Evolutionary conservation across 208 protist species (phyloP), one percentile per base, ranked within the genome.

Genomic region (Leishmania mexicana): DNA sequence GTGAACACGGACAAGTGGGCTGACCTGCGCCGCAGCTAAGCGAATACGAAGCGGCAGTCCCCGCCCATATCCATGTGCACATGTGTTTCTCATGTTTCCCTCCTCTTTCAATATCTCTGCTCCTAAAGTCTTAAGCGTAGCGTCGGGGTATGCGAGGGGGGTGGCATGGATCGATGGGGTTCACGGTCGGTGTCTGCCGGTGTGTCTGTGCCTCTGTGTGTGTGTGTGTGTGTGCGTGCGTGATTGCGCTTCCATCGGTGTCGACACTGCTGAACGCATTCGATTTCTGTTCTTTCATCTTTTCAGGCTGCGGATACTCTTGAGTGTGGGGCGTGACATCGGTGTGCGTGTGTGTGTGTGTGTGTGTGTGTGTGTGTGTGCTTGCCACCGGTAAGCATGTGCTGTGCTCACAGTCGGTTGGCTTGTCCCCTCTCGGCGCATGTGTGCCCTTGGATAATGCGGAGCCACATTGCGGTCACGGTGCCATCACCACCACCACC

Each of bases 1-100:
- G 68, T 81, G 67, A 81, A 73, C 72, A 58, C 75, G 0, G 77
- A 85, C 60, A 85, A 85, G 67, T 85, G 81, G 81, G 75, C 81
- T 38, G 67, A 71, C 35, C 76, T 93, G 28, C 87, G 90, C 74
- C 79, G 85, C 62, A 75, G 38, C 45, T 81, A 15, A 71, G 40
- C 31, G 1, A 64, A 1, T 24, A 67, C 19, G n/a, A 54, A 62
- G 49, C 72, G 45, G 31, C 11, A 31, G 72, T 31, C n/a, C 10
- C 28, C 42, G 68, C 42, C 42, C 42, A 31, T 38, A 24, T 35
- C 42, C 68, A 42, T 71, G 42, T 51, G 42, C 21, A 49, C n/a
- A 35, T 67, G 42, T 73, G 21, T n/a, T 53, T 47, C n/a, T n/a
- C 42, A 53, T 31, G 7, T 76, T 24, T 28, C 51, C 28, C 47